phyloP scores from a whole-genome alignment of 1,284 basidiomycete species.

The Stereum hirsutum region DNA sequence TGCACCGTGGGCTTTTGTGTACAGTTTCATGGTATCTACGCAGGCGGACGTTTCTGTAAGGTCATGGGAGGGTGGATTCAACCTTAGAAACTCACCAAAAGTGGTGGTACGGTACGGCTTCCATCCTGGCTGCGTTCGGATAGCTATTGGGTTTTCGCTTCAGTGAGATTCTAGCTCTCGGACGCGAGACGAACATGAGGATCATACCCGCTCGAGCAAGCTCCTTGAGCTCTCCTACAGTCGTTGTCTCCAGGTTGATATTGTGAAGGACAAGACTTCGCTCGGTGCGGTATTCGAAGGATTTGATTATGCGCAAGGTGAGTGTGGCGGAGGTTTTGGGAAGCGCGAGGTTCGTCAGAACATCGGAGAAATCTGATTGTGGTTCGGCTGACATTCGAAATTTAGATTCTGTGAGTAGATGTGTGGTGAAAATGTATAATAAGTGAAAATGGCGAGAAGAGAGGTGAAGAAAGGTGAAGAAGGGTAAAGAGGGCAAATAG shows the following conservation, averaged over 20 bases:
- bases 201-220: conserved; percentile 50
- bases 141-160: conserved; percentile 31
- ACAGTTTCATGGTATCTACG: conserved; percentile 95
- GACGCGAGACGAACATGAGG: conserved; percentile 4
- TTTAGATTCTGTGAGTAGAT: too few relatives aligned
- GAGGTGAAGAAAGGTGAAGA: too few relatives aligned
- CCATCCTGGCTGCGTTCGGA: conserved; percentile 71
- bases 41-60: conserved; percentile 17
- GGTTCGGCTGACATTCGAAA: conserved; percentile 25
- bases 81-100: conserved; percentile 42
- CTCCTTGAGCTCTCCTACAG: conserved; percentile 73
- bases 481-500: too few relatives aligned
- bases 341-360: conserved; percentile 54
- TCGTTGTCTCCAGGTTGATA: conserved; percentile 72
- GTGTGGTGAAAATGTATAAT: too few relatives aligned
- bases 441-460: too few relatives aligned
- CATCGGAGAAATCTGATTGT: conserved; percentile 40
- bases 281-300: conserved; percentile 88
- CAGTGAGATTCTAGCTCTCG: background rate
- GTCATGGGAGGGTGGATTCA: background rate
- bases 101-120: conserved; percentile 73
- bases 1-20: conserved; percentile 89
- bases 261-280: conserved; percentile 80
- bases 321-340: conserved; percentile 72
- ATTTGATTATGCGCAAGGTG: conserved; percentile 93